Conservation (phyloP, 2,329 filamentous ascomycete species). For the Fusarium sp. region DNA sequence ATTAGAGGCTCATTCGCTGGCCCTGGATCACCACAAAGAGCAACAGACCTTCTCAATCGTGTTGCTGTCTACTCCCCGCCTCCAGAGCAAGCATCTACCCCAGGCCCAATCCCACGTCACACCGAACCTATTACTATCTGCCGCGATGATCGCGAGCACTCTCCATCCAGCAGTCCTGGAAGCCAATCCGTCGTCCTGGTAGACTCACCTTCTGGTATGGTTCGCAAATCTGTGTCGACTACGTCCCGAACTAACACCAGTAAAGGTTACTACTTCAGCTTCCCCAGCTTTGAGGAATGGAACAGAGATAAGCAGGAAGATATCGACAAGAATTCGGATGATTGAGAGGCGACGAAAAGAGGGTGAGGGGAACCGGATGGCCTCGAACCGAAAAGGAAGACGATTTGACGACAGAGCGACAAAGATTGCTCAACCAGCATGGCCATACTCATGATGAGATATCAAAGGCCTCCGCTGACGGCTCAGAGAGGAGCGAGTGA, state of each 20-base stretch:
- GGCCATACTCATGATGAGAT: slow-evolving; percentile 22
- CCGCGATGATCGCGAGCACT: slow-evolving; percentile 39
- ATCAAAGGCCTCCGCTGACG: slow-evolving; percentile 12
- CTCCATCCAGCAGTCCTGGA: slow-evolving; percentile 41
- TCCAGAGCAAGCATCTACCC: slow-evolving; percentile 39
- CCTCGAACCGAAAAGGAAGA: slow-evolving; percentile 40
- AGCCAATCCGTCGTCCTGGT: slow-evolving; percentile 46
- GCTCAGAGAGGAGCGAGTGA: slow-evolving; percentile 34
- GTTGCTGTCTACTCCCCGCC: slow-evolving; percentile 64
- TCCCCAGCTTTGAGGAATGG: slow-evolving; percentile 81
- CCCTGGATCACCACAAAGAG: slow-evolving; percentile 65
- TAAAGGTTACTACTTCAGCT: slow-evolving; percentile 75
- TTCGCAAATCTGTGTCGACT: neutral
- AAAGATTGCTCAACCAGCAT: slow-evolving; percentile 25
- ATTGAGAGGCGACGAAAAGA: slow-evolving; percentile 40
- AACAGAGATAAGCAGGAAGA: slow-evolving; percentile 58
- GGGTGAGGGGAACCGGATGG: slow-evolving; percentile 35
- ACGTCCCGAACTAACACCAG: slow-evolving; percentile 55
- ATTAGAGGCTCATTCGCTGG: slow-evolving; percentile 66
- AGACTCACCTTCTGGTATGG: slow-evolving; percentile 51
- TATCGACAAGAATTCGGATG: slow-evolving; percentile 47
- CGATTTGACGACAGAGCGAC: slow-evolving; percentile 34
- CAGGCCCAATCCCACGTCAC: slow-evolving; percentile 43
- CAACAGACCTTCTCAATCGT: slow-evolving; percentile 69
- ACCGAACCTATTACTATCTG: slow-evolving; percentile 46